Evolutionary conservation across 805 yeast genomes (phyloP), one percentile per base, ranked within the genome.

Genomic region (Lipomyces yamadae): DNA sequence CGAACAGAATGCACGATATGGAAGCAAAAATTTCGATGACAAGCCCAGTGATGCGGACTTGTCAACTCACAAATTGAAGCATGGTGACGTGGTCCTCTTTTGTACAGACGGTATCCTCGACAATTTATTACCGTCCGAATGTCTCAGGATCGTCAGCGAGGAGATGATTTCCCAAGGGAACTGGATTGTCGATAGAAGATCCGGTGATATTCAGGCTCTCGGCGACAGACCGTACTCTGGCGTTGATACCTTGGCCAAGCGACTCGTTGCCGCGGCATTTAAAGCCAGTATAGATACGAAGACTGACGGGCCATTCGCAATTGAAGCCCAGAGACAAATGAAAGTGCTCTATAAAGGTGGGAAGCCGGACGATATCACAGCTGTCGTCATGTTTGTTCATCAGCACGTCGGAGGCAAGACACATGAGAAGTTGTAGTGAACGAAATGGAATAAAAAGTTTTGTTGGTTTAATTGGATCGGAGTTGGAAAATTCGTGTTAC

Each of bases 81-180:
- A 84, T 62, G 86, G 88, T 60, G 99, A 94, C 76, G 79, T 95
- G 24, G 84, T 94, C 3, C 76, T 95, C 61, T 88, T 94, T 74
- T 96, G 96, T 53, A 92, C 98, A 0, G 99, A 94, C 78, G 99
- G 99, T 37, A 89, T 94, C 59, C 87, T 91, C 35, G 99, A 94
- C 77, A 94, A 94, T 76, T 85, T 94, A 50, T 82, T 85, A 15
- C 81, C 88, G 1, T 85, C 85, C 56, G 97, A 92, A 74, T 87
- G 91, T 61, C 91, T 86, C 74, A 74, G 85, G 18, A 89, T 84
- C 70, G 82, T 93, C 65, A 83, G 82, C 56, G 93, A 91, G 72
- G 79, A 78, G 61, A 76, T 84, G 72, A 78, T 77, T 6, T 75
- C 73, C 32, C 74, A 74, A 8, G 73, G 71, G 30, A 69, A 68